These are phyloP conservation scores for Cadophora gregata DNA, from an alignment of 2,329 filamentous ascomycete genomes.

Conservation along the genomic window DNA sequence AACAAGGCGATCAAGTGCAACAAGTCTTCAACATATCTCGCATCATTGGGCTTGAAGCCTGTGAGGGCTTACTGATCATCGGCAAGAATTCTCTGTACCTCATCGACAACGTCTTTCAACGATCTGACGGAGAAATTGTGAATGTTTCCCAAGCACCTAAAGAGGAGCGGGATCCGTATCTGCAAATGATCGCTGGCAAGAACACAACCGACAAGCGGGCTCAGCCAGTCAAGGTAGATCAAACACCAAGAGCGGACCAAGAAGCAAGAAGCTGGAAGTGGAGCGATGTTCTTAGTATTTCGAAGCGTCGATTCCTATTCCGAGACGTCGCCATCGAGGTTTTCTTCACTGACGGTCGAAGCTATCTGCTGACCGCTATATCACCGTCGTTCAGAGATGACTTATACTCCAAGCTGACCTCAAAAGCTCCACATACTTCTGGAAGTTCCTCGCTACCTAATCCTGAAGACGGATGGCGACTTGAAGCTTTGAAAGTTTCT, in stretches of 20 bases:
- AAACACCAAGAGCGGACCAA: slow-evolving; percentile 81
- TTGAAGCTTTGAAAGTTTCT: slow-evolving; percentile 78
- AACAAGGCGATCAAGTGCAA: slow-evolving; percentile 89
- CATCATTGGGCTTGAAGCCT: slow-evolving; percentile 90
- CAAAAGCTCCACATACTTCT: slow-evolving; percentile 80
- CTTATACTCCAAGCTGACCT: slow-evolving; percentile 75
- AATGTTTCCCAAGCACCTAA: slow-evolving; percentile 92
- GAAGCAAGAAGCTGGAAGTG: slow-evolving; percentile 92
- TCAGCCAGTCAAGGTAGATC: slow-evolving; percentile 65
- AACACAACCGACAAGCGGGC: slow-evolving; percentile 66
- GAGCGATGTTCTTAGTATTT: slow-evolving; percentile 93
- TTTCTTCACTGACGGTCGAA: slow-evolving; percentile 96
- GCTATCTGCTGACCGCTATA: slow-evolving; percentile 88
- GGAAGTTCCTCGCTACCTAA: slow-evolving; percentile 72
- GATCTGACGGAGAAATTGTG: slow-evolving; percentile 93
- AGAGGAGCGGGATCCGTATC: slow-evolving; percentile 93
- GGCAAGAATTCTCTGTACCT: slow-evolving; percentile 93
- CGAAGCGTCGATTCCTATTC: slow-evolving; percentile 93
- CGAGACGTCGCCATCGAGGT: slow-evolving; percentile 96
- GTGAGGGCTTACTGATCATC: slow-evolving; percentile 90
- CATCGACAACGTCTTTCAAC: slow-evolving; percentile 95
- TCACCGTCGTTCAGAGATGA: slow-evolving; percentile 78
- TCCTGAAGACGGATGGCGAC: slow-evolving; percentile 88
- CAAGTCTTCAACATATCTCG: slow-evolving; percentile 95
- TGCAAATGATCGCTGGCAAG: slow-evolving; percentile 86